phyloP scores from a whole-genome alignment of 2,329 filamentous ascomycete species.

The Monilinia laxa region DNA sequence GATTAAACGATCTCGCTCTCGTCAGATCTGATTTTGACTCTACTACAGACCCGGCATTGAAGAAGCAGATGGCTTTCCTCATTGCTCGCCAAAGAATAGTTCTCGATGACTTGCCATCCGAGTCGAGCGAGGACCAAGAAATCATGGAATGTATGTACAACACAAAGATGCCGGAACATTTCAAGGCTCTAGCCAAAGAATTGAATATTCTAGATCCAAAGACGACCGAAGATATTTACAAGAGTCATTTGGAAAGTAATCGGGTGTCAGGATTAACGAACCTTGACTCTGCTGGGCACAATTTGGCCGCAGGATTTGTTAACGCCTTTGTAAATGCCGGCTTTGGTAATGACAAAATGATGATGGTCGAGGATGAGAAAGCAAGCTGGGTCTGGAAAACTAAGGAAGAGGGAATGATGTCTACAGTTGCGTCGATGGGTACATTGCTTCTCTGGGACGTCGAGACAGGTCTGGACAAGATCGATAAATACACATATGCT shows the following conservation, averaged over 20 bases:
- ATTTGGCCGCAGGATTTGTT: constrained; percentile 92
- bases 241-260: constrained; percentile 95
- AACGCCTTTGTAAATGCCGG: constrained; percentile 97
- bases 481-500: constrained; percentile 90
- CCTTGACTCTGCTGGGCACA: constrained; percentile 91
- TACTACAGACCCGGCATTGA: constrained; percentile 75
- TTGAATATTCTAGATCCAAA: constrained; percentile 96
- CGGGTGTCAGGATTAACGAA: constrained; percentile 91
- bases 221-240: constrained; percentile 98
- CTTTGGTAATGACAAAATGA: constrained; percentile 95
- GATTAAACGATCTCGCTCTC: constrained; percentile 81
- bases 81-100: constrained; percentile 89
- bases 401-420: constrained; percentile 96
- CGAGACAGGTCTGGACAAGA: constrained; percentile 85
- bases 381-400: constrained; percentile 99
- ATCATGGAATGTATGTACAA: constrained; percentile 85
- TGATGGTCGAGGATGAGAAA: constrained; percentile 87
- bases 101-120: constrained; percentile 65
- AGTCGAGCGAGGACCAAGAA: constrained; percentile 68
- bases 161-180: constrained; percentile 83
- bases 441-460: constrained; percentile 93
- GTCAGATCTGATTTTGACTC: constrained; percentile 80
- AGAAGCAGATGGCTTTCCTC: constrained; percentile 92
- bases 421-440: constrained; percentile 89
- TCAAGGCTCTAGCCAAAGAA: constrained; percentile 91